Evolutionary conservation across 2,329 filamentous ascomycete genomes (phyloP), one percentile per base, ranked within the genome.

Genomic region (Colletotrichum euphorbiae): DNA sequence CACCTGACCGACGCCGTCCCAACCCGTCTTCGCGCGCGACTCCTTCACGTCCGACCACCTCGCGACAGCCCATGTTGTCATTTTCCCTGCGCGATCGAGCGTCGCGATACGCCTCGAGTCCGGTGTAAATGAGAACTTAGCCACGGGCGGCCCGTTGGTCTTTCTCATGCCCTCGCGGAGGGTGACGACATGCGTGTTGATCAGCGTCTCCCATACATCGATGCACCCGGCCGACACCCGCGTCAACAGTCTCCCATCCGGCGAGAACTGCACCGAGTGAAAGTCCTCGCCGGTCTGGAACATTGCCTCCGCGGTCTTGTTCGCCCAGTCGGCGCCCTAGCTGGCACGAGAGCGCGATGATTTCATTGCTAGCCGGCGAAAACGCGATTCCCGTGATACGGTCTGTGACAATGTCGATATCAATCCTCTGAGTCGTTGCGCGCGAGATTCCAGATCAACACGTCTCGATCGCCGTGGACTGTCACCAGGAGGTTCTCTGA

Each of bases 151-250:
- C 15, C 61, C 61, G 17, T 48, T 28, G 3, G 46, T 51, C 19
- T 38, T 36, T 12, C 33, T 65, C 48, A 3, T 52, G 40, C 54
- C 28, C 24, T 65, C 61, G 9, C 61, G 61, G 0, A 65, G 13
- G 0, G 54, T 65, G 21, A 42, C 15, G 4, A 65, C 61, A 17
- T 65, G 61, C 24, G 61, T 59, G 61, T 55, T 43, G 54, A 65
- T 54, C 21, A 65, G 5, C 21, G 54, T 65, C 36, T 68, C 66
- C 66, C 61, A 68, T 15, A 60, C 24, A 15, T 65, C 61, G n/a
- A 68, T 19, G 33, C 46, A 33, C 4, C 42, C 62, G 13, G 31
- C 54, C 31, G 66, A 42, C 6, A 68, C 48, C 46, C 40, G 60
- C 11, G 48, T 55, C 1, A 68, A 40, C 6, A 68, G 17, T 8